phyloP scores from a whole-genome alignment of 257 asterid genomes.

The Misopates orontium region DNA sequence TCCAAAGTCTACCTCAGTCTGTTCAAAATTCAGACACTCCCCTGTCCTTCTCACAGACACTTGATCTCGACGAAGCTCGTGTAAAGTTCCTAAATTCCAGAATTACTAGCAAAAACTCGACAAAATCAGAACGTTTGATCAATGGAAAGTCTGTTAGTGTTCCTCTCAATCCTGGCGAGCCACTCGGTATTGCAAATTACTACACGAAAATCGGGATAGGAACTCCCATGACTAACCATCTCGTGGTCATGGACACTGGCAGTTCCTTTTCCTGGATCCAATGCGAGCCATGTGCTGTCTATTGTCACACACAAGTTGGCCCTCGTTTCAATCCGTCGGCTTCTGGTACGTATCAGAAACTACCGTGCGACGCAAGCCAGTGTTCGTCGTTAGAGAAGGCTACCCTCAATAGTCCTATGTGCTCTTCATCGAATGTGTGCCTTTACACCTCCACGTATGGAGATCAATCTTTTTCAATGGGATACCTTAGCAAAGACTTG shows the following conservation, averaged over 20 bases:
- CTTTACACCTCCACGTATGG: slow-evolving; percentile 50
- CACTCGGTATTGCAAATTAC: slow-evolving; percentile 47
- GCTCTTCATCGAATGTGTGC: slow-evolving; percentile 41
- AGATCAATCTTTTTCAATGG: slow-evolving; percentile 44
- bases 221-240: slow-evolving; percentile 48
- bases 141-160: slow-evolving; percentile 27
- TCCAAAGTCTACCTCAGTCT: slow-evolving; percentile 20
- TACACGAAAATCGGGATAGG: slow-evolving; percentile 56
- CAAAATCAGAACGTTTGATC: slow-evolving; percentile 17
- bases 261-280: slow-evolving; percentile 63
- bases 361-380: slow-evolving; percentile 37
- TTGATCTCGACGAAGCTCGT: slow-evolving; percentile 37
- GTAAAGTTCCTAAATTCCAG: slow-evolving; percentile 42
- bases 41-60: slow-evolving; percentile 29
- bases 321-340: slow-evolving; percentile 40
- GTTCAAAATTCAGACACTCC: slow-evolving; percentile 16
- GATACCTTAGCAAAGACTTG: slow-evolving; percentile 45
- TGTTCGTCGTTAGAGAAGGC: slow-evolving; percentile 47
- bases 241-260: slow-evolving; percentile 56
- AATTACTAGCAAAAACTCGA: slow-evolving; percentile 30
- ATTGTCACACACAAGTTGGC: slow-evolving; percentile 52
- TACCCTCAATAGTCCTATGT: slow-evolving; percentile 46
- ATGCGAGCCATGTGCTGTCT: slow-evolving; percentile 48
- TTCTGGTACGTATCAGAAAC: slow-evolving; percentile 38
- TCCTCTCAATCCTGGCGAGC: slow-evolving; percentile 45